Evolutionary conservation across 495 filamentous ascomycete species (phyloP), one percentile per base, ranked within the genome.

Genomic region (Hypoxylon intermedium): DNA sequence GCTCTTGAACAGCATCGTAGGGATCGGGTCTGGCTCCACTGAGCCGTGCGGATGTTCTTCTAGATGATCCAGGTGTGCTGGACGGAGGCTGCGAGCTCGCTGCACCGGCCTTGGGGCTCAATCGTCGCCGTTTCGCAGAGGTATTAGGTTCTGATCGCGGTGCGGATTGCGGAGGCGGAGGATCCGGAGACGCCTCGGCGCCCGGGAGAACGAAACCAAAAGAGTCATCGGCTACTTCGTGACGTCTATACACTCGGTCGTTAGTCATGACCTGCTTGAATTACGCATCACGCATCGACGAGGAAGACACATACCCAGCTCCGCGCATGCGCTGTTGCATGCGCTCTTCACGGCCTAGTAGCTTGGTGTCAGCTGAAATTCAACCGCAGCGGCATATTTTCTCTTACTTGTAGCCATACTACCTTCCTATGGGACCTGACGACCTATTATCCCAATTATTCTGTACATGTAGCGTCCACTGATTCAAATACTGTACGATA

Each of bases 251-350:
- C 15, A 0, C n/a, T 15, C 36, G 6, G 12, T 0, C 23, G 34
- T 67, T 58, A 65, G 15, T 13, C 15, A 19, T 9, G 11, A 38
- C 11, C 31, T n/a, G 6, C 6, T 24, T n/a, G n/a, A n/a, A n/a
- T n/a, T n/a, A n/a, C n/a, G n/a, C n/a, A n/a, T n/a, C n/a, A n/a
- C n/a, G n/a, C n/a, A n/a, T n/a, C n/a, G n/a, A n/a, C n/a, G n/a
- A 24, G 15, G 7, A 12, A 33, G 12, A 36, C 21, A 52, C 70
- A 48, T 74, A 80, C 77, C 71, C 72, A 43, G 78, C 78, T 20
- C 78, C 78, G 56, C 78, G 77, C 72, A 81, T 79, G 71, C 78
- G 78, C 66, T 78, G 73, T 54, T 74, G 74, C 72, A 80, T 73
- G 57, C 78, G 78, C 67, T 79, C 78, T 63, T 79, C 72, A 68